These are phyloP conservation scores for Aspergillus mulundensis DNA, from an alignment of 495 filamentous ascomycete genomes.

Conservation along the genomic window DNA sequence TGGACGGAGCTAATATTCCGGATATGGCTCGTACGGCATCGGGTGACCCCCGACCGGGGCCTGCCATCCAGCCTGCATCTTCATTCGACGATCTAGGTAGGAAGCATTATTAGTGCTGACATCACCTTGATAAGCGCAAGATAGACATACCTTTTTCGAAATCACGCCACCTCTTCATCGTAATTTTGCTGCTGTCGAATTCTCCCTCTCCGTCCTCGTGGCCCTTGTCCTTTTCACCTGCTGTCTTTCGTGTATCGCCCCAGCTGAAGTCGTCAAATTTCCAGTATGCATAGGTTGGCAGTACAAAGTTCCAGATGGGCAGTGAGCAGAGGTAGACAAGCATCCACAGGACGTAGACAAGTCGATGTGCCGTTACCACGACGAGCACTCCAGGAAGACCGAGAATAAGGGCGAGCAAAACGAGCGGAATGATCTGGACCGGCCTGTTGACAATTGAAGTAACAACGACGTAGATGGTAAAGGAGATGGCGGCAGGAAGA, in stretches of 20 bases:
- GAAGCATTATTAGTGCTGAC: neutral
- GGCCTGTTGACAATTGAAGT: constrained; percentile 78
- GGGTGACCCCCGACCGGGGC: constrained; percentile 13
- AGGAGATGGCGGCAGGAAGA: constrained; percentile 89
- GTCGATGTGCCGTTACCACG: constrained; percentile 90
- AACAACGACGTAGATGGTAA: constrained; percentile 93
- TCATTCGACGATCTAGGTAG: constrained; percentile 22
- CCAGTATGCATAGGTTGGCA: constrained; percentile 95
- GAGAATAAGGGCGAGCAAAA: constrained; percentile 87
- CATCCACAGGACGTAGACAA: constrained; percentile 96
- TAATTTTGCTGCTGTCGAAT: constrained; percentile 96
- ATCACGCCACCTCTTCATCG: constrained; percentile 96
- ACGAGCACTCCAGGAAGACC: constrained; percentile 92
- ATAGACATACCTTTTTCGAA: constrained; percentile 71
- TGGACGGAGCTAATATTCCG: constrained; percentile 14
- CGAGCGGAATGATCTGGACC: constrained; percentile 87
- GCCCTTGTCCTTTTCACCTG: constrained; percentile 80
- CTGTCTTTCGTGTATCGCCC: constrained; percentile 97
- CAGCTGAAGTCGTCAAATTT: constrained; percentile 99
- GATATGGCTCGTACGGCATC: constrained; percentile 17
- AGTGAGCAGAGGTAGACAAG: constrained; percentile 88
- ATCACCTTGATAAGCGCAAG: neutral
- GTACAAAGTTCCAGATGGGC: constrained; percentile 96
- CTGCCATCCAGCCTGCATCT: constrained; percentile 20
- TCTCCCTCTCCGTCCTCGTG: constrained; percentile 88